Evolutionary conservation across 345 rosid genomes (phyloP).

Genomic region (Cardamine resedifolia): DNA sequence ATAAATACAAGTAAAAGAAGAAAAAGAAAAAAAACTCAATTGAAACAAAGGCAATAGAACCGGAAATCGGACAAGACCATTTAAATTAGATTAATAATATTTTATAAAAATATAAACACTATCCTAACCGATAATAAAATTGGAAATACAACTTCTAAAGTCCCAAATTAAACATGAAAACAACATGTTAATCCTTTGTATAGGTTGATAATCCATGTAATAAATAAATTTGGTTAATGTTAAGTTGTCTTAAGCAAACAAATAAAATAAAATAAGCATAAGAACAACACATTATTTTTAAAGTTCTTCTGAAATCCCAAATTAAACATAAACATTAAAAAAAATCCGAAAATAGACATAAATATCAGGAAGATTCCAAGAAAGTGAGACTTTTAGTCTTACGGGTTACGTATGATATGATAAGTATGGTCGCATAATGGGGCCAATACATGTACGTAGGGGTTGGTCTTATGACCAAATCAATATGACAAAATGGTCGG

Average conservation of each 20-base stretch:
- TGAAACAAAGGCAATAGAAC: not conserved
- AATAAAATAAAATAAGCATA: not conserved
- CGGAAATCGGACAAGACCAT: not conserved
- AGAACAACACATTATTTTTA: not conserved
- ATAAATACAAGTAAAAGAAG: too few species aligned
- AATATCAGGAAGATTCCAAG: conserved; percentile 9
- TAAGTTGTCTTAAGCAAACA: not conserved
- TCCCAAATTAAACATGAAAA: not conserved
- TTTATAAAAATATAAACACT: not conserved
- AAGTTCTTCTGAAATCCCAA: not conserved
- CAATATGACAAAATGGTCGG: conserved; percentile 21
- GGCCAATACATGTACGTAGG: conserved; percentile 13
- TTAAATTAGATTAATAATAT: not conserved
- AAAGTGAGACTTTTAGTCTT: conserved; percentile 7
- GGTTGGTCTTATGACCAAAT: conserved; percentile 27
- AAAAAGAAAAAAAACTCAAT: too few species aligned
- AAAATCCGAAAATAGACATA: too few species aligned
- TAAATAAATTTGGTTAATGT: not conserved
- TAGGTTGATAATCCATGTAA: not conserved
- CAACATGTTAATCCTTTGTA: not conserved
- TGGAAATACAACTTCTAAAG: not conserved
- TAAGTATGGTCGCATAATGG: not conserved
- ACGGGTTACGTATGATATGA: not conserved
- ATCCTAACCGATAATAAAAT: not conserved
- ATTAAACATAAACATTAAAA: too few species aligned